Percentiles rank a stretch among this genome's conserved stretches.
These are phyloP conservation scores for Pichia deserticola DNA, from an alignment of 805 yeast genomes.

Conservation along the genomic window DNA sequence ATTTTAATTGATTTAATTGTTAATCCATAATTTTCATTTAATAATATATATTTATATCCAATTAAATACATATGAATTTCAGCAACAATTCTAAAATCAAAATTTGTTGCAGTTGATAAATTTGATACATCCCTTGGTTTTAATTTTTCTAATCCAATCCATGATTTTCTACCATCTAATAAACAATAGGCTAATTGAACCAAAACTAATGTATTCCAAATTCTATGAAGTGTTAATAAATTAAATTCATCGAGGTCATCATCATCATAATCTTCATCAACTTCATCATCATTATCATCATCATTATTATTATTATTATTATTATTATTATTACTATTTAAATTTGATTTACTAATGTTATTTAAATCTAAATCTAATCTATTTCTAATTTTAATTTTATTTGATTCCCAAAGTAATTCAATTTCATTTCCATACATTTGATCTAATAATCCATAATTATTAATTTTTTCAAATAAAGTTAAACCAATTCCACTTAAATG, in stretches of 20 bases:
- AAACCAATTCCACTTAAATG: constrained; percentile 57
- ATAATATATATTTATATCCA: constrained; percentile 51
- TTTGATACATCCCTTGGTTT: constrained; percentile 29
- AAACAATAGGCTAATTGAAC: constrained; percentile 17
- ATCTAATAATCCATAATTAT: constrained; percentile 35
- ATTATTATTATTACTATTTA: too few relatives aligned
- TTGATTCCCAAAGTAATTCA: constrained; percentile 10
- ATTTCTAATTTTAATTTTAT: background rate
- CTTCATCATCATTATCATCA: background rate
- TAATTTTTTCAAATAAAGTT: constrained; percentile 46
- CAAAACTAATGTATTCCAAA: constrained; percentile 65
- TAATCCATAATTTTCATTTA: constrained; percentile 12
- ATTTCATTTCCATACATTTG: constrained; percentile 19
- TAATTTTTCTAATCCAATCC: constrained; percentile 38
- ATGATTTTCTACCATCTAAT: constrained; percentile 36
- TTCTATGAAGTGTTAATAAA: constrained; percentile 48
- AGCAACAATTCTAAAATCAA: constrained; percentile 77
- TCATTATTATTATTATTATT: background rate
- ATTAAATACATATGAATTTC: constrained; percentile 58
- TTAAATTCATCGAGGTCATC: constrained; percentile 35
- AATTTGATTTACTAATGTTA: too few relatives aligned
- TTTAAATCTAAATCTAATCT: background rate
- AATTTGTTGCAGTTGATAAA: constrained; percentile 59
- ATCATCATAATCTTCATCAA: constrained; percentile 3
- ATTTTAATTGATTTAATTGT: constrained; percentile 35